These are phyloP conservation scores for Dryas octopetala DNA, from an alignment of 306 rosid species.

Conservation along the genomic window DNA sequence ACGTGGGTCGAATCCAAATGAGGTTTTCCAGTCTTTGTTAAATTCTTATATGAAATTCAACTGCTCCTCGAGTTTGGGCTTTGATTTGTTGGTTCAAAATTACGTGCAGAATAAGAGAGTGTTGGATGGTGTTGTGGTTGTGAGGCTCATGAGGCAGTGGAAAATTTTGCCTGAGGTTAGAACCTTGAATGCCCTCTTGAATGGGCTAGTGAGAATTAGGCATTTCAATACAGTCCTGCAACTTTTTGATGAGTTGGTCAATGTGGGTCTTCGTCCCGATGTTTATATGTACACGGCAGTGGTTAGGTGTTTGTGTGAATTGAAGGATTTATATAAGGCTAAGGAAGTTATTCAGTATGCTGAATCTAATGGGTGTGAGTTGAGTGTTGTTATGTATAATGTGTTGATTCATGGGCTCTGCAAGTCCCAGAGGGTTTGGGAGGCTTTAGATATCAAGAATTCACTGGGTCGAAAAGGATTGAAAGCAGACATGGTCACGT, in stretches of 20 bases:
- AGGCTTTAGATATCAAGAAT: constrained; percentile 67
- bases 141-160: constrained; percentile 57
- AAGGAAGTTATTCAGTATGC: constrained; percentile 58
- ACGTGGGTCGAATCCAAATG: constrained; percentile 60
- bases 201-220: constrained; percentile 64
- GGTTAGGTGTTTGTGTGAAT: constrained; percentile 64
- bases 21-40: constrained; percentile 44
- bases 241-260: constrained; percentile 58
- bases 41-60: constrained; percentile 33
- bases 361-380: constrained; percentile 48
- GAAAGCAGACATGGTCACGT: constrained; percentile 69
- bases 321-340: constrained; percentile 63
- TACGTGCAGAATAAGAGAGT: constrained; percentile 53
- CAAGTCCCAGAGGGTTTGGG: constrained; percentile 54
- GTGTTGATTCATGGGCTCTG: constrained; percentile 81
- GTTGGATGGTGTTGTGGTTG: constrained; percentile 50
- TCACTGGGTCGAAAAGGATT: constrained; percentile 61
- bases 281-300: constrained; percentile 62
- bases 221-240: constrained; percentile 57
- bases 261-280: constrained; percentile 65
- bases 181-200: constrained; percentile 74
- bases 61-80: constrained; percentile 59
- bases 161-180: constrained; percentile 69
- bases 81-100: constrained; percentile 73
- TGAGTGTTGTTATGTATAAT: constrained; percentile 64